Conservation (phyloP, 306 rosid genomes). For the Quercus aquifolioides region DNA sequence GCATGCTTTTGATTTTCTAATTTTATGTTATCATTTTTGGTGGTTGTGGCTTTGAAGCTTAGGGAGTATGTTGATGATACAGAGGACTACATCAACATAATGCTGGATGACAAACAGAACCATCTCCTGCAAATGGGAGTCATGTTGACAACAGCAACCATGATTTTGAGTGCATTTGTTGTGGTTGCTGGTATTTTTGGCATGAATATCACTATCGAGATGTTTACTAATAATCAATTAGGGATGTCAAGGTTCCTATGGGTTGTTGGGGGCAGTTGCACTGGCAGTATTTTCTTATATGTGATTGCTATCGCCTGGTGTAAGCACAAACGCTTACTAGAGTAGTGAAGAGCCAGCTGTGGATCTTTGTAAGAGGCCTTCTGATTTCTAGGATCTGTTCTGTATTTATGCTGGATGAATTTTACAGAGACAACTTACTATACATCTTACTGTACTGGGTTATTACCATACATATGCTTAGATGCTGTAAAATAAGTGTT, state of each 20-base stretch:
- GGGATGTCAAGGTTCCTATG: constrained; percentile 68
- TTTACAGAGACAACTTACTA: neutral
- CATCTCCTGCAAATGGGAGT: constrained; percentile 99
- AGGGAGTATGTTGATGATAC: constrained; percentile 98
- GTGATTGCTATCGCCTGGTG: constrained; percentile 64
- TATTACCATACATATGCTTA: neutral
- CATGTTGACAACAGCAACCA: constrained; percentile 92
- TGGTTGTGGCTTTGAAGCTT: constrained; percentile 45
- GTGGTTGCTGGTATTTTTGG: constrained; percentile 96
- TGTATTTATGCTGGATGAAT: neutral
- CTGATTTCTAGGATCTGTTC: neutral
- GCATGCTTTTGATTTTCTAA: neutral
- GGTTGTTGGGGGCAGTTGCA: constrained; percentile 54
- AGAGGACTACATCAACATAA: constrained; percentile 95
- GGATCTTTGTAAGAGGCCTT: neutral
- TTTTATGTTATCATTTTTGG: neutral
- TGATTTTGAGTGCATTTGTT: constrained; percentile 79
- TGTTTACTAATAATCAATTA: constrained; percentile 23
- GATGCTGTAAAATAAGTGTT: neutral
- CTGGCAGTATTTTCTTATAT: constrained; percentile 43
- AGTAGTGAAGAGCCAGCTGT: constrained; percentile 27
- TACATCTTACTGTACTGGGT: neutral
- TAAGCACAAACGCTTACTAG: constrained; percentile 62
- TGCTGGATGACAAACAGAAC: constrained; percentile 99
- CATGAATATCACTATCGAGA: constrained; percentile 77